phyloP scores from a whole-genome alignment of 768 basidiomycete genomes.

The Cystobasidiopsis lactophilus region DNA sequence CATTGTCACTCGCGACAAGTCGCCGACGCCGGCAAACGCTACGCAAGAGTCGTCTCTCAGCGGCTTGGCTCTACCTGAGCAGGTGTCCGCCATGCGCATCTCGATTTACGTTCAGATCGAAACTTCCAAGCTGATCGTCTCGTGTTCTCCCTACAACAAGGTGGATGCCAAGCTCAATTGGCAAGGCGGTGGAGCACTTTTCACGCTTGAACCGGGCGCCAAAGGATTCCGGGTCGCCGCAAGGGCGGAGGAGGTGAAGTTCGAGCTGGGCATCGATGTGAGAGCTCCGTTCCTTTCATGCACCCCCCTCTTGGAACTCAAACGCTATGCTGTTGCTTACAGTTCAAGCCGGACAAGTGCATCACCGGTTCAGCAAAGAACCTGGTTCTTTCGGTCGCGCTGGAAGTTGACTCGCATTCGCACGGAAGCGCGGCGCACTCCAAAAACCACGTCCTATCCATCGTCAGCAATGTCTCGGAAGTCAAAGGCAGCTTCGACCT shows the following conservation, averaged over 20 bases:
- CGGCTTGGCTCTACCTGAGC: constrained; percentile 9
- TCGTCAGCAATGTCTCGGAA: constrained; percentile 37
- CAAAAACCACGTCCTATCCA: constrained; percentile 38
- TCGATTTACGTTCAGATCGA: constrained; percentile 80
- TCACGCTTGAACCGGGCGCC: constrained; percentile 52
- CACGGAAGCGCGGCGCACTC: constrained; percentile 18
- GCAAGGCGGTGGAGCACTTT: constrained; percentile 80
- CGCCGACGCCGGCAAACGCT: not conserved
- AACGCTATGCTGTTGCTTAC: not conserved
- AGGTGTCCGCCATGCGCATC: constrained; percentile 38
- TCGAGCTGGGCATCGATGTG: constrained; percentile 42
- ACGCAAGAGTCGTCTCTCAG: not conserved
- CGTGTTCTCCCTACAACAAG: constrained; percentile 75
- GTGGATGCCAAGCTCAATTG: constrained; percentile 73
- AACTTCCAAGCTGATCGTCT: constrained; percentile 60
- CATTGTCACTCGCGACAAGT: constrained; percentile 21
- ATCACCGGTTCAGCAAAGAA: constrained; percentile 48
- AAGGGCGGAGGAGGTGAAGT: constrained; percentile 54
- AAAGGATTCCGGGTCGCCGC: constrained; percentile 53
- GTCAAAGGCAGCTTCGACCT: too few species aligned
- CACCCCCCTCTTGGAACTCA: too few species aligned
- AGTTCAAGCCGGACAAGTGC: constrained; percentile 22
- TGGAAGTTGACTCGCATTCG: constrained; percentile 33
- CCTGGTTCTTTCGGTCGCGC: constrained; percentile 52
- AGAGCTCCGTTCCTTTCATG: too few species aligned